These are phyloP conservation scores for Brettanomyces sp. DNA, from an alignment of 805 yeast species.

Conservation along the genomic window DNA sequence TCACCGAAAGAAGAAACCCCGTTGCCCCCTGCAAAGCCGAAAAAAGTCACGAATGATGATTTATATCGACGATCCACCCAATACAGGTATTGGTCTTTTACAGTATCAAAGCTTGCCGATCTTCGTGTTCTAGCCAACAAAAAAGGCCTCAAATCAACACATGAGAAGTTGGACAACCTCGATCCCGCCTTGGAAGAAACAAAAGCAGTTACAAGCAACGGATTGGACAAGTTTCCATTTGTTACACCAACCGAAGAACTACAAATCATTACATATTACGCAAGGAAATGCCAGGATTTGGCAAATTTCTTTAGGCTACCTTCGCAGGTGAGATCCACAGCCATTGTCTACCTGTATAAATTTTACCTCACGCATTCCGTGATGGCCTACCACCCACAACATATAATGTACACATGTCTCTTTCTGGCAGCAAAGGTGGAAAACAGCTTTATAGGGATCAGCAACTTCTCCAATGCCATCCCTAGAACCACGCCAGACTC, in stretches of 20 bases:
- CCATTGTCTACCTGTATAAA: slow-evolving; percentile 69
- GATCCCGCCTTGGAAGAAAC: slow-evolving; percentile 13
- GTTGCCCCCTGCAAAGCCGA: slow-evolving; percentile 3
- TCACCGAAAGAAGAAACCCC: not conserved
- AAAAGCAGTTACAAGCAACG: slow-evolving; percentile 9
- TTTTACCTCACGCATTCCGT: slow-evolving; percentile 76
- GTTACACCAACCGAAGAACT: slow-evolving; percentile 65
- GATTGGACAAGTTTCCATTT: slow-evolving; percentile 24
- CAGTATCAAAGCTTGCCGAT: slow-evolving; percentile 43
- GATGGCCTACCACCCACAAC: slow-evolving; percentile 82
- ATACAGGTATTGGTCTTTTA: slow-evolving; percentile 78
- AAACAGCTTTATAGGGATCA: slow-evolving; percentile 79
- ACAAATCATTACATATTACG: slow-evolving; percentile 58
- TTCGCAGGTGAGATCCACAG: slow-evolving; percentile 81
- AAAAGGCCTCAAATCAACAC: slow-evolving; percentile 31
- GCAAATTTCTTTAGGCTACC: slow-evolving; percentile 74
- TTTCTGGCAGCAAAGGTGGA: slow-evolving; percentile 91
- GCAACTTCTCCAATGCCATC: slow-evolving; percentile 64
- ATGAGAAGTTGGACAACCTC: slow-evolving; percentile 13
- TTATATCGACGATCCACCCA: slow-evolving; percentile 82
- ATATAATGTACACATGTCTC: slow-evolving; percentile 68
- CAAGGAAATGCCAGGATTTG: slow-evolving; percentile 60
- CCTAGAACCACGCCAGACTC: slow-evolving; percentile 57
- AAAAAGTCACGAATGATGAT: slow-evolving; percentile 65
- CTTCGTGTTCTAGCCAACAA: slow-evolving; percentile 43